Base-by-base conservation (phyloP, 1,284 basidiomycete genomes). In the Ustilago curta region DNA sequence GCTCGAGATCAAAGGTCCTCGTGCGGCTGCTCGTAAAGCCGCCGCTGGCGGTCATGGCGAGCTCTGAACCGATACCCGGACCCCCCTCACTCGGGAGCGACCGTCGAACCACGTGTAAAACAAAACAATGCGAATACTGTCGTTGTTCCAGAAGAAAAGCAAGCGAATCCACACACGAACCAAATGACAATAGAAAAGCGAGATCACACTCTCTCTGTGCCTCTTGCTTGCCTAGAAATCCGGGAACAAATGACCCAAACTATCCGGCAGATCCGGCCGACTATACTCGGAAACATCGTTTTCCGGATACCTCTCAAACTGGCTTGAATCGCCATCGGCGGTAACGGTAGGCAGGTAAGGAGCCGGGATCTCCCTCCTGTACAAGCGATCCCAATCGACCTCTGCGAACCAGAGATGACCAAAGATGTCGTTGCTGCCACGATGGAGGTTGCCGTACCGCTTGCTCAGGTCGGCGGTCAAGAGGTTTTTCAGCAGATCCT, bases 351-450 rank as follows among this genome's bases (percentile, higher is more conserved):
- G 95, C 49, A 97, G 87, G 86, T 97, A 99, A 5, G 96, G 96
- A n/a, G 96, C 95, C 3, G 92, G 93, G 61, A 99, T 97, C 83
- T 97, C 94, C 69, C 94, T 88, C 54, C 89, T 88, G 80, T 89
- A 90, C 59, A 99, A 87, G 85, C 91, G 90, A 65, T 90, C 90
- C 96, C 96, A 99, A 78, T 96, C 93, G 21, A 99, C 96, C 86
- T 99, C 97, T 49, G 90, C 89, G 83, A 97, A 98, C 96, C 96
- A 98, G n/a, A 90, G 89, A 84, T 98, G 96, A 9, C 91, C 91
- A 81, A 98, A 97, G 67, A 99, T 95, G 85, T 98, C 96, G 31
- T 91, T 91, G 16, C 93, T 93, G n/a, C 95, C 96, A 71, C 93
- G 90, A 48, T 90, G 89, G 87, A 98, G 85, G 86, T 99, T 99